Evolutionary conservation across 2,329 filamentous ascomycete genomes (phyloP), one percentile per base, ranked within the genome.

Genomic region (Ophiostoma himal-ulmi): DNA sequence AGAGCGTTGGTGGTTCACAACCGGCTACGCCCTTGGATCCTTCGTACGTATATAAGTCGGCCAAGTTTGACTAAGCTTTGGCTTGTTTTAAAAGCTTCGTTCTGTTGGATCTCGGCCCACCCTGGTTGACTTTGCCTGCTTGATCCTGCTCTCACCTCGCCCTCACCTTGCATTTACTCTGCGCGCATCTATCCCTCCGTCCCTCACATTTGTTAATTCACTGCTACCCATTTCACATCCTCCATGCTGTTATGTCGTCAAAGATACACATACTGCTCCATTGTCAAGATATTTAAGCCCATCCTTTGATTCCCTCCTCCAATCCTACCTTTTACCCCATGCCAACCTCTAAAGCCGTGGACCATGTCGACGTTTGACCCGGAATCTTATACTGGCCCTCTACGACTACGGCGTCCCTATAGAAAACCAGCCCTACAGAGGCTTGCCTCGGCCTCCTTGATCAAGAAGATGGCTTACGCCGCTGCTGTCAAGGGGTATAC

Each of bases 1-100:
- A 90, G 77, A 89, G 86, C 76, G 80, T 90, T 76, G 84, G 84
- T 76, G 86, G 86, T 73, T 88, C 87, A 71, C 87, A 89, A 78
- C 84, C 86, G 75, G 81, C 85, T 74, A 87, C 87, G 73, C 84
- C 87, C 60, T 79, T 90, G 72, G 88, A 90, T 77, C 81, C 86
- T 71, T 88, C 87, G 88, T 90, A 86, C 80, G 88, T 89, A 17
- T 75, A 74, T 71, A 72, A 70, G 70, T 52, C 48, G 44, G n/a
- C 26, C 26, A 14, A 14, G 57, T 26, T 36, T 1, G 8, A 20
- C 17, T 3, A 7, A 48, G 17, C 20, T 20, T 48, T 20, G n/a
- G 22, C 22, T 57, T 26, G 1, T 11, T 57, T 26, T 57, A 22
- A 57, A 13, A 20, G 52, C 22, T 52, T 34, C 26, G 10, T 7